These are phyloP conservation scores for Cercospora canescens DNA, from an alignment of 2,329 filamentous ascomycete species.

Conservation along the genomic window DNA sequence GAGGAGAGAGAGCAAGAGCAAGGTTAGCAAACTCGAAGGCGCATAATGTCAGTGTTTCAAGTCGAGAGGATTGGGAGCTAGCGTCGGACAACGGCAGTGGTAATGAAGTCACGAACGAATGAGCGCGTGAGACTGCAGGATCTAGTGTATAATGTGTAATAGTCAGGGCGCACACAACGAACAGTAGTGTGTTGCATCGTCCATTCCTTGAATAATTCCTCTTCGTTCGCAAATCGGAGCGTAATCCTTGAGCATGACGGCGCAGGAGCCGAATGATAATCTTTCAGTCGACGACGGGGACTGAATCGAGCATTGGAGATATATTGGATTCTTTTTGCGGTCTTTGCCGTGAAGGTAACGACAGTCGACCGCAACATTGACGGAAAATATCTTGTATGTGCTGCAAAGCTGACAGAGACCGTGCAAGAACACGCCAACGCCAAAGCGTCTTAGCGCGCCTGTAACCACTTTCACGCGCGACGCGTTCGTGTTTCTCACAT, in stretches of 20 bases:
- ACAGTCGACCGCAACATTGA: not conserved
- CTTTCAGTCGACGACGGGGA: too few relatives aligned
- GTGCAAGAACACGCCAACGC: not conserved
- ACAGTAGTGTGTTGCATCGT: not conserved
- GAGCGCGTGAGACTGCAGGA: not conserved
- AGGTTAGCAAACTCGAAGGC: not conserved
- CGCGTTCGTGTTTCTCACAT: slow-evolving; percentile 6
- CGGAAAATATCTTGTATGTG: not conserved
- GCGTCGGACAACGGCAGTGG: too few relatives aligned
- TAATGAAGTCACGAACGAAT: not conserved
- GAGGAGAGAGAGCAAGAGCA: not conserved
- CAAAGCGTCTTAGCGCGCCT: not conserved
- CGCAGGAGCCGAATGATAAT: too few relatives aligned
- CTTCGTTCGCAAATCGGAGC: not conserved
- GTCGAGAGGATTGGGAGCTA: not conserved
- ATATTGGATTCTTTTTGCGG: too few relatives aligned
- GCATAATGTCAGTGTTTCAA: not conserved
- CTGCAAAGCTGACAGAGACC: not conserved
- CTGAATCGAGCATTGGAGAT: too few relatives aligned
- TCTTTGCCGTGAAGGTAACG: too few relatives aligned
- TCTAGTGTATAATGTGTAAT: not conserved
- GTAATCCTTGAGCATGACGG: not conserved
- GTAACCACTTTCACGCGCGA: slow-evolving; percentile 7
- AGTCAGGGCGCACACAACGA: not conserved
- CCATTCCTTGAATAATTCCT: not conserved